A percentile compares a stretch with the other conserved stretches of the same genome.
Conservation (phyloP, 2,329 filamentous ascomycete genomes). For the Thielaviopsis populi region DNA sequence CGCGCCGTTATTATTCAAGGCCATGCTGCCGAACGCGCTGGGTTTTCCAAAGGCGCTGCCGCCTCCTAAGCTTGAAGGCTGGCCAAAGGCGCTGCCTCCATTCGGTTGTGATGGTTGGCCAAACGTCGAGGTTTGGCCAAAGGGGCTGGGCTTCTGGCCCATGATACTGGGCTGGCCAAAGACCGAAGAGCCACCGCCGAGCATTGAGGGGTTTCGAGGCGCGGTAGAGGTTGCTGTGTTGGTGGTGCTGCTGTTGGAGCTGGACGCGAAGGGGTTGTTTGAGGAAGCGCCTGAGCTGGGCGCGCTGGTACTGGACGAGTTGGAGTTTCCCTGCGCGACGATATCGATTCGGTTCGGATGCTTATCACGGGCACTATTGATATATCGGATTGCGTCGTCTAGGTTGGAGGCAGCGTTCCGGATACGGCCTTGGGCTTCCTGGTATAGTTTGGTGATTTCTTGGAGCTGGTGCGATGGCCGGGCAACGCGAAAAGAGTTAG, state of each 20-base stretch:
- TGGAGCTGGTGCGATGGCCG: conserved; percentile 31
- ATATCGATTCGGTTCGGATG: conserved; percentile 64
- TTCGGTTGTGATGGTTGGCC: conserved; percentile 25
- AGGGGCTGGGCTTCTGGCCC: conserved; percentile 27
- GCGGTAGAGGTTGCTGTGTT: conserved; percentile 2
- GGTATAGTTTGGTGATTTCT: conserved; percentile 45
- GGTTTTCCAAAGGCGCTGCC: conserved; percentile 24
- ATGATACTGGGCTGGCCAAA: conserved; percentile 29
- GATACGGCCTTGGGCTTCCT: conserved; percentile 55
- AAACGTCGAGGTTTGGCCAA: conserved; percentile 25
- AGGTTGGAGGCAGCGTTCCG: conserved; percentile 53
- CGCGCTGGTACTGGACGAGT: conserved; percentile 27
- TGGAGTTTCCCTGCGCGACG: conserved; percentile 32
- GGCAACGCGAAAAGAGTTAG: conserved; percentile 18
- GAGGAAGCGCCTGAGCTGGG: conserved; percentile 25
- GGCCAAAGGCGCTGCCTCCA: conserved; percentile 17
- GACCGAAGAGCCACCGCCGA: conserved; percentile 19
- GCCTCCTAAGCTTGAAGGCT: conserved; percentile 16
- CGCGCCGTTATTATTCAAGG: background rate
- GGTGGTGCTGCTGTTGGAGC: conserved; percentile 11
- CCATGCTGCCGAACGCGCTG: conserved; percentile 7
- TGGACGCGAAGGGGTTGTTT: conserved; percentile 30
- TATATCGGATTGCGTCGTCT: conserved; percentile 55
- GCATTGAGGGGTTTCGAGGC: conserved; percentile 12
- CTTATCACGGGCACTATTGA: conserved; percentile 48